A percentile compares a stretch with the other conserved stretches of the same genome.
Conservation (phyloP, 169 alveolate species). For the Ichthyophthirius multifiliis region DNA sequence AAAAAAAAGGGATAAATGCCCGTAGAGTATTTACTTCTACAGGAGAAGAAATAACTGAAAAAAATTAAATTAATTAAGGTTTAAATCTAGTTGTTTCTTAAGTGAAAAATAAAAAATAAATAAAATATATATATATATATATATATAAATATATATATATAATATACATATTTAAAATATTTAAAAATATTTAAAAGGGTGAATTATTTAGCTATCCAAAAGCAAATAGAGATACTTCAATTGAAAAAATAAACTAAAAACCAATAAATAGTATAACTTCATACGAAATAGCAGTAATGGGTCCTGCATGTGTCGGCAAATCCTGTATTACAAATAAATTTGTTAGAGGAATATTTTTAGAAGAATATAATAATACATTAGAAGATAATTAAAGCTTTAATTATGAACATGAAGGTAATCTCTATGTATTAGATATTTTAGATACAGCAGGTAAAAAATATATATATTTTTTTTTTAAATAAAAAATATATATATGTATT, state of each 20-base stretch:
- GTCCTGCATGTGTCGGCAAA: conserved; percentile 5
- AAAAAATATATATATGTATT: no score
- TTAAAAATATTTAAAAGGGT: no score
- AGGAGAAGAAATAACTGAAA: not conserved
- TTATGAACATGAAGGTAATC: not conserved
- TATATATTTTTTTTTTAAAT: no score
- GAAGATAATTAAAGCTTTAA: not conserved
- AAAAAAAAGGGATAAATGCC: not conserved
- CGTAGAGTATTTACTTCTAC: not conserved
- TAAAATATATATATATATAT: no score
- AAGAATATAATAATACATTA: not conserved
- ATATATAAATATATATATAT: no score
- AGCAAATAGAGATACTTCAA: not conserved
- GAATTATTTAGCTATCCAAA: not conserved
- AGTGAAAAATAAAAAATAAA: not conserved
- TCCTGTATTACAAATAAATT: conserved; percentile 7
- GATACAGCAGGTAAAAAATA: not conserved
- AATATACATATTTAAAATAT: not conserved
- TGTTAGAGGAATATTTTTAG: not conserved
- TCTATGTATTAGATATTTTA: not conserved
- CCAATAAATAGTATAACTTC: not conserved
- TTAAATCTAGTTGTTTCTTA: not conserved
- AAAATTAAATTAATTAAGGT: not conserved
- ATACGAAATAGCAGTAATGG: not conserved
- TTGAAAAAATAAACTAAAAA: not conserved